Evolutionary conservation across 805 yeast species (phyloP).

Genomic region (Yamadazyma sp.): DNA sequence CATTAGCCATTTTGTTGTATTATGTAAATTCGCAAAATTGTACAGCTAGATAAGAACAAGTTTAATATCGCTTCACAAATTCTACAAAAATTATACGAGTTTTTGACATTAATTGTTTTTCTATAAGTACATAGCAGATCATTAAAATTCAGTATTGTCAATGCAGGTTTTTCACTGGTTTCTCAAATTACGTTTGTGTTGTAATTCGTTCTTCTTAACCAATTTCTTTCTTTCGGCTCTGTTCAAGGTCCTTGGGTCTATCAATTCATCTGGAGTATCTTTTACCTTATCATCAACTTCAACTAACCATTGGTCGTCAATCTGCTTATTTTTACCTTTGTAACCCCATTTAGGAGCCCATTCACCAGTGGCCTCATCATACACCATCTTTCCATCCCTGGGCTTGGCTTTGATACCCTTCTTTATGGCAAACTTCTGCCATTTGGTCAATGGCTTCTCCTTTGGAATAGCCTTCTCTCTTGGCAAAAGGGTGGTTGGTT

Average conservation of each 20-base stretch:
- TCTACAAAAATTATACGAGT: neutral
- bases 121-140: constrained; percentile 6
- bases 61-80: too few relatives aligned
- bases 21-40: neutral
- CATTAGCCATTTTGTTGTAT: constrained; percentile 1
- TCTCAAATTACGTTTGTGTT: constrained; percentile 77
- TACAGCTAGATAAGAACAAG: too few relatives aligned
- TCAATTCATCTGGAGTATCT: constrained; percentile 52
- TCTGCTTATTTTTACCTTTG: constrained; percentile 84
- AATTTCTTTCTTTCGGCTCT: constrained; percentile 84
- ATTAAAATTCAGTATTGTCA: constrained; percentile 1
- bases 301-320: constrained; percentile 92
- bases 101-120: constrained; percentile 3
- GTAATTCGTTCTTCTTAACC: constrained; percentile 79
- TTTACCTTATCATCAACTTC: constrained; percentile 81
- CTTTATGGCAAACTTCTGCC: constrained; percentile 96
- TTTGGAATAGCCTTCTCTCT: constrained; percentile 96
- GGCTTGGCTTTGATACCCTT: constrained; percentile 93
- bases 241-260: constrained; percentile 82
- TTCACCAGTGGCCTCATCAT: constrained; percentile 83
- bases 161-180: constrained; percentile 13
- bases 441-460: constrained; percentile 86
- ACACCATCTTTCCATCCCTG: constrained; percentile 84
- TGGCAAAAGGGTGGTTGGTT: constrained; percentile 77
- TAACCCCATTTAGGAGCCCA: constrained; percentile 99